phyloP scores from a whole-genome alignment of 352 stramenopile species.

The Peronospora tabacina region DNA sequence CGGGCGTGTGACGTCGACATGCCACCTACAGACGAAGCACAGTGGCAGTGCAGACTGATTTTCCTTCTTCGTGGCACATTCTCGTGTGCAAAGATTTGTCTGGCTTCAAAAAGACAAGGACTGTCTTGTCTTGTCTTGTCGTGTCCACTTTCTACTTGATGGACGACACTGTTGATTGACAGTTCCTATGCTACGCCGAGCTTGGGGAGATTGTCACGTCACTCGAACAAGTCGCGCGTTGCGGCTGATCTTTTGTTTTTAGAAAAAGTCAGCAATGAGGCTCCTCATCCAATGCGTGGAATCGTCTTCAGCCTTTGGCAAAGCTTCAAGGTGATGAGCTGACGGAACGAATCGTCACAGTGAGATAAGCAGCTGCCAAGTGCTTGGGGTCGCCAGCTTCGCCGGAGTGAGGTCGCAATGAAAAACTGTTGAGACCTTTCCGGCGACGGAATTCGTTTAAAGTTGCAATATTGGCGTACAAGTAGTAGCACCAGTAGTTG shows the following conservation, averaged over 20 bases:
- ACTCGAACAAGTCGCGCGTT: too few species aligned
- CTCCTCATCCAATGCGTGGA: too few species aligned
- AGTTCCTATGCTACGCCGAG: too few species aligned
- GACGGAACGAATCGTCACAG: constrained; percentile 2
- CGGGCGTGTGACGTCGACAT: too few species aligned
- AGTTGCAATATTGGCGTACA: constrained; percentile 95
- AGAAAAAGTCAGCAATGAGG: too few species aligned
- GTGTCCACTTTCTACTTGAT: constrained; percentile 10
- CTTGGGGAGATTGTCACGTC: too few species aligned
- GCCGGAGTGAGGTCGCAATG: constrained; percentile 96
- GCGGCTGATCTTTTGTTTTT: too few species aligned
- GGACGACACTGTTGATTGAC: too few species aligned
- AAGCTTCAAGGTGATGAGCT: too few species aligned
- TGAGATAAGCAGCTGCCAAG: constrained; percentile 87
- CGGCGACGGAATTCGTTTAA: constrained; percentile 91
- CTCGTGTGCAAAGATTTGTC: constrained; percentile 22
- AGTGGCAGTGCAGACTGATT: background rate
- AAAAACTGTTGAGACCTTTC: constrained; percentile 89
- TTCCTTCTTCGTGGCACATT: constrained; percentile 17
- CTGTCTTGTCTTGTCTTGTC: constrained; percentile 5
- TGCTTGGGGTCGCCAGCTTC: constrained; percentile 97
- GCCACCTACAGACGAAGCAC: too few species aligned
- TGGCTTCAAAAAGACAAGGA: constrained; percentile 15
- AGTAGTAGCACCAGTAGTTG: constrained; percentile 95
- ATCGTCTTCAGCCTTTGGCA: too few species aligned